Evolutionary conservation across 768 basidiomycete species (phyloP), one percentile per base, ranked within the genome.

Genomic region (Cystofilobasidium capitatum): DNA sequence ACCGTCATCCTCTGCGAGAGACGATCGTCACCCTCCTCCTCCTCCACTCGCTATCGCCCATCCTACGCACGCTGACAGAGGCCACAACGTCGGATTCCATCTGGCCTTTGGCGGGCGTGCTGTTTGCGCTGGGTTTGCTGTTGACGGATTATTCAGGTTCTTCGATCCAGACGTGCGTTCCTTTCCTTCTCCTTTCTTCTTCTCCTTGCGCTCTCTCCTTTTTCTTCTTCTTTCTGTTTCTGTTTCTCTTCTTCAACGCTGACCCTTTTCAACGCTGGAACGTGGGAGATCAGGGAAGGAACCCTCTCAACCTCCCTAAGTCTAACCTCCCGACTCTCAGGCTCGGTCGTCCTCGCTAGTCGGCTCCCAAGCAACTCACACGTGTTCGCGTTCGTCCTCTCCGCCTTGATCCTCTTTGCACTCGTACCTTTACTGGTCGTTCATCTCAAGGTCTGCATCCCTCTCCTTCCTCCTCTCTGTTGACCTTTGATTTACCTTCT

Each of bases 21-120:
- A 87, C 88, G 9, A 81, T 97, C 51, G 81, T 97, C 67, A 88
- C 93, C 71, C 89, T 94, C 74, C 82, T 96, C 29, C 84, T 89
- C 9, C 82, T 99, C 69, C 85, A 96, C 80, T 86, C 91, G 20
- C 81, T 97, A 64, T 87, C 92, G 3, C 96, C 96, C 17, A 88
- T 97, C 13, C 80, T 98, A 65, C 84, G 87, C 73, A 97, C 94
- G 7, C 79, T 99, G 74, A 94, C 91, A 35, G 88, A 89, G 44
- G 90, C 93, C 31, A 97, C 93, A 5, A 96, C 94, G 44, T 89
- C 89, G 16, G 96, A 99, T 76, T 91, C 91, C 35, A 93, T 98
- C 71, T 97, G 91, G 91, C 92, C 94, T 8, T 78, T 97, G 60
- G 84, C 91, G n/a, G 88, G 89, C 4, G 81, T 82, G 61, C 83